Base-by-base conservation (phyloP, 108 stramenopile species). In the Fragilaria radians region DNA sequence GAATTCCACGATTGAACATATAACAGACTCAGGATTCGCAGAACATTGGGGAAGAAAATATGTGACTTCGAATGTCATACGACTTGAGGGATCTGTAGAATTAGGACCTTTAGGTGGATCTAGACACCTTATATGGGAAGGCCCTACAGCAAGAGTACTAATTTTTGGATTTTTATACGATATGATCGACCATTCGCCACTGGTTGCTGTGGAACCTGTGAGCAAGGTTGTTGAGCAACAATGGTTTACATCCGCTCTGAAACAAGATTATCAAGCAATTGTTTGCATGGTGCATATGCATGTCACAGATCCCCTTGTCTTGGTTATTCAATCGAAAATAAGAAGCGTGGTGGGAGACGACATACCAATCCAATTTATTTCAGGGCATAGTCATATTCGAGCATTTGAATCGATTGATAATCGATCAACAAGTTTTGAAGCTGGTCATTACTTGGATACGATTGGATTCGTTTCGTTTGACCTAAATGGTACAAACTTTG, bases 141-240 rank as follows among this genome's bases (percentile, higher is more conserved):
- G 57, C 74, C 29, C 70, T 11, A 63, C 47, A 25, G 54, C 70
- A 0, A 73, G 50, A 23, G 58, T 92, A 0, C 52, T 92, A 5
- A 67, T 72, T 22, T 83, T 88, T 63, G 90, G 90, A 27, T 92
- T 92, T 66, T 60, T 92, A n/a, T 92, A 82, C 69, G 65, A 92
- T 46, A 66, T 81, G 77, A 21, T 25, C 32, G 63, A 68, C 14
- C 42, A 79, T 32, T 46, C 52, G 28, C 25, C 50, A 29, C 59
- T 62, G 19, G 62, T 80, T 5, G 64, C 58, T 17, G 85, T 92
- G 9, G 52, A 78, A 34, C 21, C 52, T 23, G 78, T 83, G 0
- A 69, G 72, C 49, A 68, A 77, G 22, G 76, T 70, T 14, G 64
- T 85, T 0, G 7, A 77, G 33, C 55, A 77, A 57, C 19, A 25